A percentile compares a stretch with the other conserved stretches of the same genome.
phyloP scores from a whole-genome alignment of 2,329 filamentous ascomycete species.

The Xylaria sp. region DNA sequence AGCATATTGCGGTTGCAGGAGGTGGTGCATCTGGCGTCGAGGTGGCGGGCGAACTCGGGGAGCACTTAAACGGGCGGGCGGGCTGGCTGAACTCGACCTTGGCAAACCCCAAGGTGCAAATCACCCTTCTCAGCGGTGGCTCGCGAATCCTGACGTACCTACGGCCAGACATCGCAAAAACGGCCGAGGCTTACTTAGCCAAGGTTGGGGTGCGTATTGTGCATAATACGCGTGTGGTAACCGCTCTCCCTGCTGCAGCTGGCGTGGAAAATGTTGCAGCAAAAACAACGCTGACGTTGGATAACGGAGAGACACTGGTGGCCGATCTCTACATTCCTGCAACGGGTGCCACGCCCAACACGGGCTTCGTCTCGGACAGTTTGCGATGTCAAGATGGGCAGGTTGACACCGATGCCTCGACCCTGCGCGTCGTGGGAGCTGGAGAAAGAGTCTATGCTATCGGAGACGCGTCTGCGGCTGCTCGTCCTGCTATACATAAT shows the following conservation, averaged over 20 bases:
- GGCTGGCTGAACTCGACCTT: slow-evolving; percentile 52
- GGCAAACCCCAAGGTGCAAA: slow-evolving; percentile 53
- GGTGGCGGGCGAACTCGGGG: slow-evolving; percentile 62
- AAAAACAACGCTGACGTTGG: slow-evolving; percentile 53
- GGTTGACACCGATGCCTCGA: slow-evolving; percentile 53
- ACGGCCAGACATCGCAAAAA: slow-evolving; percentile 52
- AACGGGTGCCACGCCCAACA: slow-evolving; percentile 57
- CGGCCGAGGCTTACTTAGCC: slow-evolving; percentile 56
- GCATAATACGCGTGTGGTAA: slow-evolving; percentile 54
- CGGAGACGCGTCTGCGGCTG: slow-evolving; percentile 57
- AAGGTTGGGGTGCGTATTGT: slow-evolving; percentile 60
- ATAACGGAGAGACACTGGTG: slow-evolving; percentile 53
- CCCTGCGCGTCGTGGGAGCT: slow-evolving; percentile 52
- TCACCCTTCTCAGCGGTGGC: slow-evolving; percentile 58
- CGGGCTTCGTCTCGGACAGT: slow-evolving; percentile 50
- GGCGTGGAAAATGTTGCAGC: slow-evolving; percentile 46
- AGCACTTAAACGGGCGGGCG: slow-evolving; percentile 60
- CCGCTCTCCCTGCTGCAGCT: slow-evolving; percentile 48
- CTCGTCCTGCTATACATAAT: slow-evolving; percentile 56
- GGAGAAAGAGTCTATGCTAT: slow-evolving; percentile 58
- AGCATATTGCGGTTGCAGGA: slow-evolving; percentile 58
- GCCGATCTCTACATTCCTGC: slow-evolving; percentile 63
- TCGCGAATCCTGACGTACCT: slow-evolving; percentile 56
- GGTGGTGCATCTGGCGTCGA: slow-evolving; percentile 60
- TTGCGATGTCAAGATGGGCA: slow-evolving; percentile 53